These are phyloP conservation scores for Russula sp. DNA, from an alignment of 768 basidiomycete species.

Conservation along the genomic window DNA sequence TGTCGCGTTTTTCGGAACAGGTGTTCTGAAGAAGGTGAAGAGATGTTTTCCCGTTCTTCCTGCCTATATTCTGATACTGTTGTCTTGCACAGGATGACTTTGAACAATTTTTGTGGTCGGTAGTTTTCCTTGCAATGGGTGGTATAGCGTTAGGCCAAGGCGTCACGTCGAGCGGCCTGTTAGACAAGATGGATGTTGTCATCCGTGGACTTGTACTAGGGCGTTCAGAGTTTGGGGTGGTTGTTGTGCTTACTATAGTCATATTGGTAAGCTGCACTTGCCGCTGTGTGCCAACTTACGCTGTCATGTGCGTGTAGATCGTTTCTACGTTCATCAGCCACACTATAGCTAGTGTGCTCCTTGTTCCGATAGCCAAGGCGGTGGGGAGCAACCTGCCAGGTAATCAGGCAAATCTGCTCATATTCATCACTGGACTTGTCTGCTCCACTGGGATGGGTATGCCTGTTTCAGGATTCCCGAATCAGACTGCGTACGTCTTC, in stretches of 20 bases:
- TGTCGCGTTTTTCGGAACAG: conserved; percentile 89
- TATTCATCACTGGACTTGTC: conserved; percentile 88
- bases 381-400: conserved; percentile 72
- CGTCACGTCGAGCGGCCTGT: conserved; percentile 80
- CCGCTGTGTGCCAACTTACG: neutral
- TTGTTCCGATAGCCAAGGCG: conserved; percentile 93
- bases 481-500: conserved; percentile 82
- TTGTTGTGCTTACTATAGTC: conserved; percentile 44
- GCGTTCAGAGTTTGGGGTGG: conserved; percentile 58
- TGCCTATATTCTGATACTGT: neutral
- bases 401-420: conserved; percentile 70
- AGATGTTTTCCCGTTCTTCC: conserved; percentile 2
- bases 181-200: conserved; percentile 64
- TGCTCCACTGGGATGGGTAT: conserved; percentile 98
- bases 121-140: conserved; percentile 96
- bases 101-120: conserved; percentile 90
- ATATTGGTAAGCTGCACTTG: conserved; percentile 26
- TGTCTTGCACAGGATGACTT: conserved; percentile 67
- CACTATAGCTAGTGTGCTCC: conserved; percentile 90
- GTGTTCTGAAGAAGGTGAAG: conserved; percentile 83
- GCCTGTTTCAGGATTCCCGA: conserved; percentile 98
- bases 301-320: conserved; percentile 36
- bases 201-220: conserved; percentile 57
- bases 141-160: conserved; percentile 95
- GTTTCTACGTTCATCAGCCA: conserved; percentile 96